These are phyloP conservation scores for Microcyclosporella mali DNA, from an alignment of 2,329 filamentous ascomycete species.

Conservation along the genomic window DNA sequence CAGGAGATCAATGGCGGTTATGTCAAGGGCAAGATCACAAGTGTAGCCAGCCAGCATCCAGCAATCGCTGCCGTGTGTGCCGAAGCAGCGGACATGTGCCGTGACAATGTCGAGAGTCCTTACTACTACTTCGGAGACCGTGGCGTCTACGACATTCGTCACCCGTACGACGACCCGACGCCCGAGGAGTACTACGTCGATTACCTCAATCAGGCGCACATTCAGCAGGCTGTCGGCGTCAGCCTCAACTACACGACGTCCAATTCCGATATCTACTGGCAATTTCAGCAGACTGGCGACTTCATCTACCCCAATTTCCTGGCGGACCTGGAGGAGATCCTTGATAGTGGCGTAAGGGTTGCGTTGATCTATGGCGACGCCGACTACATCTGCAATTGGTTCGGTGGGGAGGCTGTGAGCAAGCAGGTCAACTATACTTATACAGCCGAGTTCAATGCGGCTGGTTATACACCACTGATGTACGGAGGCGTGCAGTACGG, in stretches of 20 bases:
- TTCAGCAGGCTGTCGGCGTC: constrained; percentile 53
- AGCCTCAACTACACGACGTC: constrained; percentile 51
- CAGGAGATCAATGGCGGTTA: constrained; percentile 24
- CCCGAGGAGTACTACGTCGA: constrained; percentile 42
- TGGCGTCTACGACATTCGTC: constrained; percentile 54
- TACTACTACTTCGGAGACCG: constrained; percentile 41
- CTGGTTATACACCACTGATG: constrained; percentile 23
- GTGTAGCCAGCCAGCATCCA: constrained; percentile 11
- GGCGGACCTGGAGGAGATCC: constrained; percentile 37
- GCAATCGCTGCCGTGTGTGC: constrained; percentile 42
- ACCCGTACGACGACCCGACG: constrained; percentile 39
- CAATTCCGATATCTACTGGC: constrained; percentile 38
- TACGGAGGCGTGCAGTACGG: constrained; percentile 33
- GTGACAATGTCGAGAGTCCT: constrained; percentile 50
- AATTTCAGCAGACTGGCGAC: constrained; percentile 44
- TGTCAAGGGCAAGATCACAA: constrained; percentile 14
- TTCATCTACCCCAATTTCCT: constrained; percentile 57
- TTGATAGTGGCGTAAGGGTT: constrained; percentile 35
- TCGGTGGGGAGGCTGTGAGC: constrained; percentile 35
- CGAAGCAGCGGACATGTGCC: constrained; percentile 51
- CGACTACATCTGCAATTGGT: constrained; percentile 39
- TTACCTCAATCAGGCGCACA: constrained; percentile 51
- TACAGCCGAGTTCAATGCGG: constrained; percentile 23
- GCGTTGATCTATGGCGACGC: constrained; percentile 36
- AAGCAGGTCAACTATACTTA: constrained; percentile 34